Base-by-base conservation (phyloP, 2,329 filamentous ascomycete species). In the Colletotrichum truncatum region DNA sequence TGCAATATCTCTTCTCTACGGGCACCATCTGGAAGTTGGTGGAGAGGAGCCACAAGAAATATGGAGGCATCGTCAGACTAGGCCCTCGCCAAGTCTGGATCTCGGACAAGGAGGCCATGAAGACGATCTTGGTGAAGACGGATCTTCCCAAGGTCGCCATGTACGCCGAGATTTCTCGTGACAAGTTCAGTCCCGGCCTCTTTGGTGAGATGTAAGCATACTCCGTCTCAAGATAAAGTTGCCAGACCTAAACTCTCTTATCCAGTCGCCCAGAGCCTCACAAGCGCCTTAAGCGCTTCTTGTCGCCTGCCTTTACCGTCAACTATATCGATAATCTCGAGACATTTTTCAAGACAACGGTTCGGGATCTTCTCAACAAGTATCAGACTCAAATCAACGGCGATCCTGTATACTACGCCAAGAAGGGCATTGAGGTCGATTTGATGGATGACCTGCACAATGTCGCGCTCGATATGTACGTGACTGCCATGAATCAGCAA, bases 391-490 rank as follows among this genome's bases (percentile, higher is more conserved):
- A 51, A 6, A 49, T 65, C 11, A 45, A 65, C 5, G 57, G 53
- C 8, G 63, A 65, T 6, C 57, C 57, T 2, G 63, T 62, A 3
- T 45, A 45, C 28, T 25, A 55, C 12, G 67, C 61, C 25, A 59
- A 64, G 30, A 11, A 64, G 16, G 70, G 70, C 4, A 60, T 69
- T n/a, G 69, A 71, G 32, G 69, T 64, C 3, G 70, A 73, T 45
- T 25, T 73, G 53, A 73, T 73, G 70, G 71, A 73, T 6, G 71
- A 73, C 46, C 66, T 73, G 7, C 71, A 73, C 30, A 73, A 73
- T 21, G 69, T 73, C 18, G 71, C 71, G 14, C 63, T 73, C 12
- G 71, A 73, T 21, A 73, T 71, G 69, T 68, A 34, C 38, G 69
- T 36, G 6, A 1, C 4, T 26, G n/a, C n/a, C n/a, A n/a, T n/a